Evolutionary conservation across 208 protist genomes (phyloP).

Genomic region (Crithidia brevicula): DNA sequence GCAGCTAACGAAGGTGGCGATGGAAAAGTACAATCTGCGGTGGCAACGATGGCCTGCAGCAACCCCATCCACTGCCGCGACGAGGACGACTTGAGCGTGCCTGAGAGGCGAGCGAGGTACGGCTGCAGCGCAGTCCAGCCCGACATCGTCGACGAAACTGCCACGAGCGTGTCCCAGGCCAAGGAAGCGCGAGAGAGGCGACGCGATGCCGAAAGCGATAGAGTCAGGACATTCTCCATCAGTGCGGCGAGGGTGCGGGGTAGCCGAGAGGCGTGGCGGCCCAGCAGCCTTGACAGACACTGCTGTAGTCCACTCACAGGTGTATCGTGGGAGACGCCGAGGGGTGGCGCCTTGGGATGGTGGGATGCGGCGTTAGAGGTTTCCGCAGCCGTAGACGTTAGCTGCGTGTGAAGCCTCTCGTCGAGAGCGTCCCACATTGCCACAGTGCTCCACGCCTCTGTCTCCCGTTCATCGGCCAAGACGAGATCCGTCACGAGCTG

Average conservation of each 20-base stretch:
- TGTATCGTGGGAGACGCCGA: too few species aligned
- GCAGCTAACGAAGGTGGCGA: not conserved
- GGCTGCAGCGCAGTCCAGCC: conserved; percentile 29
- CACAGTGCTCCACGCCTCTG: not conserved
- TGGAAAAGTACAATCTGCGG: not conserved
- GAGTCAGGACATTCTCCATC: conserved; percentile 7
- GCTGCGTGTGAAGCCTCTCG: conserved; percentile 7
- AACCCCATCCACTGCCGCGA: conserved; percentile 18
- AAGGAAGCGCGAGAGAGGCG: not conserved
- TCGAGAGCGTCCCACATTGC: conserved; percentile 15
- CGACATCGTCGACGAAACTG: conserved; percentile 10
- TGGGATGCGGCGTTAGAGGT: too few species aligned
- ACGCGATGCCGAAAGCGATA: too few species aligned
- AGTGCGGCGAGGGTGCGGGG: conserved; percentile 2
- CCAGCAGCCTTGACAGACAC: conserved; percentile 13
- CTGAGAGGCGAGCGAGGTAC: not conserved
- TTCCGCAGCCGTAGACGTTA: too few species aligned
- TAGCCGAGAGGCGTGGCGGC: not conserved
- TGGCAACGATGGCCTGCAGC: conserved; percentile 15
- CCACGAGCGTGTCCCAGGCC: conserved; percentile 10
- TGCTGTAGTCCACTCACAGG: not conserved
- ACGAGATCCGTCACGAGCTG: conserved; percentile 20
- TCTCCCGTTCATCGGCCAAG: not conserved
- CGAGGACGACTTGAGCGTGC: too few species aligned
- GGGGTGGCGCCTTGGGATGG: too few species aligned